A percentile compares a stretch with the other conserved stretches of the same genome.
Conservation (phyloP, 257 asterid genomes). For the Scutellaria baicalensis region DNA sequence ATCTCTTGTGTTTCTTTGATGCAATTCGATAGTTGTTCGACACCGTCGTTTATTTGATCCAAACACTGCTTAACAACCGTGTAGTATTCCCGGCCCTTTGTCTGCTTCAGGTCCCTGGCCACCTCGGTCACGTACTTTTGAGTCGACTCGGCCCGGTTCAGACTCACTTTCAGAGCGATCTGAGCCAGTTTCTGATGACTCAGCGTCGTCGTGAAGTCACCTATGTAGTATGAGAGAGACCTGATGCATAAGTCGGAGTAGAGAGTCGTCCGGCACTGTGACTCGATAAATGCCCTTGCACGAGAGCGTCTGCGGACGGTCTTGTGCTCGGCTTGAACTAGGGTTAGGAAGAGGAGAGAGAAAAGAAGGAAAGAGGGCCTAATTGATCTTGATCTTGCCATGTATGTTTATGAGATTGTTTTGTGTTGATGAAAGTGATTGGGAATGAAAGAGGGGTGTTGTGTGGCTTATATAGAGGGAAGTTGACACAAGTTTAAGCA, state of each 20-base stretch:
- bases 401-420: not conserved
- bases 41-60: conserved; percentile 62
- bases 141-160: conserved; percentile 41
- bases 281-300: conserved; percentile 34
- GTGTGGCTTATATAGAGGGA: conserved; percentile 32
- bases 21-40: conserved; percentile 41
- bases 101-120: conserved; percentile 28
- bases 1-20: conserved; percentile 40
- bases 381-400: not conserved
- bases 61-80: conserved; percentile 45
- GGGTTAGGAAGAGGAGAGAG: conserved; percentile 16
- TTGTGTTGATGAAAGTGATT: not conserved
- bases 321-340: not conserved
- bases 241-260: conserved; percentile 36
- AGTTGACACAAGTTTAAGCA: conserved; percentile 2
- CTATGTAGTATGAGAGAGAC: conserved; percentile 22
- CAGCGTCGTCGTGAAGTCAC: conserved; percentile 20
- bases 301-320: conserved; percentile 15
- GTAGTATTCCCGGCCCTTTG: conserved; percentile 27
- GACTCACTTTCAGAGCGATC: conserved; percentile 44
- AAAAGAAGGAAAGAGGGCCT: conserved; percentile 17
- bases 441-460: not conserved
- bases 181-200: conserved; percentile 46
- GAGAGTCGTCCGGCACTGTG: conserved; percentile 38
- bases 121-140: conserved; percentile 34